These are phyloP conservation scores for Sphagnum fallax DNA, from an alignment of 228 moss, liverwort and hornwort genomes.

Conservation along the genomic window DNA sequence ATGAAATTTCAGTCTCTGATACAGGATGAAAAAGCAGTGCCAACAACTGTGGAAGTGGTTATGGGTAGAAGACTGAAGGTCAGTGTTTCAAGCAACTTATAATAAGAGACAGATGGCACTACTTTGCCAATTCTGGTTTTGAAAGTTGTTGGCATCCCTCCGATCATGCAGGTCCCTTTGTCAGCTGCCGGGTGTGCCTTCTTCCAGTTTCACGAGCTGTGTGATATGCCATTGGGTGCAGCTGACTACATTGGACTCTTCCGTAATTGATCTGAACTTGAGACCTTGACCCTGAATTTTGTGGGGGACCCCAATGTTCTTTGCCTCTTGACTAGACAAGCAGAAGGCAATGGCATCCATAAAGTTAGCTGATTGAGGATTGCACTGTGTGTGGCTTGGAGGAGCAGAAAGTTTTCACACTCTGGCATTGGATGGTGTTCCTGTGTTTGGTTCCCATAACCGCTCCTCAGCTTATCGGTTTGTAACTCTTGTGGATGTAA, in stretches of 20 bases:
- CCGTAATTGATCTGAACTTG: conserved; percentile 20
- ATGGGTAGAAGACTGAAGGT: conserved; percentile 88
- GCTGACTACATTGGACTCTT: conserved; percentile 91
- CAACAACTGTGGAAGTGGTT: conserved; percentile 61
- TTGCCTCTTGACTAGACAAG: too few relatives aligned
- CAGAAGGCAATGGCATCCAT: too few relatives aligned
- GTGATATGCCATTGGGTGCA: conserved; percentile 93
- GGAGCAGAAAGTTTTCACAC: conserved; percentile 72
- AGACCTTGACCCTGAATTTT: not conserved
- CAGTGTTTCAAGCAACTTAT: not conserved
- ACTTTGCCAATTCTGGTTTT: not conserved
- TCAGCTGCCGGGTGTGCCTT: conserved; percentile 72
- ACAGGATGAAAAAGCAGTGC: conserved; percentile 35
- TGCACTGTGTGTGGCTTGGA: not conserved
- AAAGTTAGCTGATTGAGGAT: too few relatives aligned
- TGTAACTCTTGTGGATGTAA: conserved; percentile 81
- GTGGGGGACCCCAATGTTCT: not conserved
- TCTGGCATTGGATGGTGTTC: conserved; percentile 66
- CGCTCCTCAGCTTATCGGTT: conserved; percentile 83
- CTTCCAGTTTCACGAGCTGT: conserved; percentile 90
- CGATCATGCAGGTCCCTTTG: conserved; percentile 50
- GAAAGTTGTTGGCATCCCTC: not conserved
- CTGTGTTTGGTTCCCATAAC: conserved; percentile 81
- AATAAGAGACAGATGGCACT: not conserved
- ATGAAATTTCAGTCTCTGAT: conserved; percentile 38